Conservation (phyloP, 352 stramenopile genomes). For the Phytophthora hibernalis region DNA sequence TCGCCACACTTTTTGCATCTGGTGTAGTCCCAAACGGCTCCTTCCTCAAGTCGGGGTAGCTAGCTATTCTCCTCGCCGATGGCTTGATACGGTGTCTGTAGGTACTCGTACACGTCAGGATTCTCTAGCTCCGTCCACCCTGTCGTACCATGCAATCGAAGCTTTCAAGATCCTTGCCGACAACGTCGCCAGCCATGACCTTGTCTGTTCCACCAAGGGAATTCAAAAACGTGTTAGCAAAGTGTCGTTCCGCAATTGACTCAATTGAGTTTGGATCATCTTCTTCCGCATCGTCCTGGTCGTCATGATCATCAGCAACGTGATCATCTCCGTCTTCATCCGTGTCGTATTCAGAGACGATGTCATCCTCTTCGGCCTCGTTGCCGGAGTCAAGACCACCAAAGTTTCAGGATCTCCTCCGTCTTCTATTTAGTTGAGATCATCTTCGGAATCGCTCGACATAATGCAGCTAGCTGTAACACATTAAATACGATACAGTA, state of each 20-base stretch:
- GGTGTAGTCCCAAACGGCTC: too few relatives aligned
- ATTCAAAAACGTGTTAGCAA: constrained; percentile 8
- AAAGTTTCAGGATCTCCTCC: not conserved
- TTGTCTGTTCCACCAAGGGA: not conserved
- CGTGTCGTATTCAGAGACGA: too few relatives aligned
- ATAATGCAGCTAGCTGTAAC: not conserved
- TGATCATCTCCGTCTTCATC: too few relatives aligned
- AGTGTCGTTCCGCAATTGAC: constrained; percentile 1
- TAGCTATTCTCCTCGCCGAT: constrained; percentile 5
- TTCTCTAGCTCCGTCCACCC: not conserved
- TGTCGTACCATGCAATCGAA: not conserved
- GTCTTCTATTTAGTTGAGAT: not conserved
- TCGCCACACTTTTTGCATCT: too few relatives aligned
- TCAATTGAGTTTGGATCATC: not conserved
- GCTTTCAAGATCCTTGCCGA: not conserved
- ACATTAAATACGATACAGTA: not conserved
- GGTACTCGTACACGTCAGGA: not conserved
- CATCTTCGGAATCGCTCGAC: not conserved
- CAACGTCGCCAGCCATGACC: not conserved
- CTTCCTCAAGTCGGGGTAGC: constrained; percentile 1
- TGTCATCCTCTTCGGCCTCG: too few relatives aligned
- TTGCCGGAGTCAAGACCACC: not conserved
- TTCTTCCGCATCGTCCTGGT: not conserved
- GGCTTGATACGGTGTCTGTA: not conserved
- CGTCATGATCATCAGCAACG: too few relatives aligned